Percentiles rank a stretch among this genome's conserved stretches.
These are phyloP conservation scores for Candida sp. DNA, from an alignment of 1,139 yeast genomes.

Conservation along the genomic window DNA sequence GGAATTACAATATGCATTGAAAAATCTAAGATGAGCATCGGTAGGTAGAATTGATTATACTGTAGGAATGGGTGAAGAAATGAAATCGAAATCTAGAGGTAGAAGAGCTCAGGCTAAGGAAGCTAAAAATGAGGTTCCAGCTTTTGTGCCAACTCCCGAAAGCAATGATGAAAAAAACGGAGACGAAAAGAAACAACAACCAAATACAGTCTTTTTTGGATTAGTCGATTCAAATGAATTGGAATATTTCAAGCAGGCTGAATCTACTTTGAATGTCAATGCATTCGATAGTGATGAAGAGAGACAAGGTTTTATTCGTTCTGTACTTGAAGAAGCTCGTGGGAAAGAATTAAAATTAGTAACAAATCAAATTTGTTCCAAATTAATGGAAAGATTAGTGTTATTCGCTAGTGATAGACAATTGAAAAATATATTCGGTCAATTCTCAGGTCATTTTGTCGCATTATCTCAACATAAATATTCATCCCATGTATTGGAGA, in stretches of 20 bases:
- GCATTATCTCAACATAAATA: constrained; percentile 85
- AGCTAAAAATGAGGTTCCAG: constrained; percentile 10
- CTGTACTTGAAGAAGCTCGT: constrained; percentile 80
- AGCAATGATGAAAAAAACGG: constrained; percentile 5
- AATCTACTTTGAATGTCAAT: constrained; percentile 76
- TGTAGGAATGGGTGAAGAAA: constrained; percentile 11
- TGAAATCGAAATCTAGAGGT: constrained; percentile 54
- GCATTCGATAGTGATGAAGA: constrained; percentile 78
- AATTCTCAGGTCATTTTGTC: constrained; percentile 68
- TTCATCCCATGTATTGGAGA: constrained; percentile 91
- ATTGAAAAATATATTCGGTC: constrained; percentile 59
- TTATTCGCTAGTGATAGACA: constrained; percentile 63
- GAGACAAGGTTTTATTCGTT: constrained; percentile 63
- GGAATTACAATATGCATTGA: constrained; percentile 1
- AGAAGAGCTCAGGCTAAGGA: constrained; percentile 56
- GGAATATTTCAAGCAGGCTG: constrained; percentile 92
- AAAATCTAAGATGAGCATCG: constrained; percentile 6
- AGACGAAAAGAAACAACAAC: constrained; percentile 5
- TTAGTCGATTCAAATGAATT: constrained; percentile 79
- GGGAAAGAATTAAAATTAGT: constrained; percentile 93
- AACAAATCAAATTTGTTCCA: constrained; percentile 93
- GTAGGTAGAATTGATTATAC: neutral
- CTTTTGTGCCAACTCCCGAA: constrained; percentile 3
- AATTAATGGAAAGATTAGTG: constrained; percentile 84
- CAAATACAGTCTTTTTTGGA: constrained; percentile 61